Evolutionary conservation across 108 stramenopile genomes (phyloP), one percentile per base, ranked within the genome.

Genomic region (Nitzschia sp.): DNA sequence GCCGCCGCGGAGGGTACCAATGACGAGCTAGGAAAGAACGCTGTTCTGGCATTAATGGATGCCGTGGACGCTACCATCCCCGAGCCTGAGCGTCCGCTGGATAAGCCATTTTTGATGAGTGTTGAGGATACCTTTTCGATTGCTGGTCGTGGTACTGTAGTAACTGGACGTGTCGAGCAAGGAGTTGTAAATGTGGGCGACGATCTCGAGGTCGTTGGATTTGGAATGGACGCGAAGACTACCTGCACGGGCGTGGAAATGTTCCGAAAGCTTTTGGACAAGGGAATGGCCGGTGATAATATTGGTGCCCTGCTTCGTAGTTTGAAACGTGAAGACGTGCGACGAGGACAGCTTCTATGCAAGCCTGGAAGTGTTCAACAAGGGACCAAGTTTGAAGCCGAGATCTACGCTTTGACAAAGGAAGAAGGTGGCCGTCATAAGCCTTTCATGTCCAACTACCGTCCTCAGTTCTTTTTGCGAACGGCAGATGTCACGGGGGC

Each of bases 341-440:
- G 78, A 64, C 85, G 99, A 31, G 99, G 99, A 51, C 99, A 99
- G 85, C 96, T 98, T 31, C 69, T 99, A 46, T 86, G 87, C 70
- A 83, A 87, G 68, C 98, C 99, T 18, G 96, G 95, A 27, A 88
- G 84, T 60, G 71, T 97, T 45, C 75, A 62, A 30, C 81, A 77
- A 19, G 87, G 77, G 64, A 92, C 75, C 32, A 92, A 96, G 76
- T 99, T 99, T 68, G 87, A 98, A 82, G 97, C 97, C 35, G 96
- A 98, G 82, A 84, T 98, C 57, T 99, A 99, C 76, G 92, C 94
- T 25, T 86, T 99, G 30, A 97, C 74, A 42, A 83, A 99, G 82
- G 95, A 97, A 26, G 99, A 99, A 81, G 99, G 99, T 60, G 99
- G 99, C 21, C 90, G 99, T 67, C 99, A 99, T 91, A 98, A 95